These are phyloP conservation scores for Xanthoceras sorbifolium DNA, from an alignment of 345 rosid genomes.

Conservation along the genomic window DNA sequence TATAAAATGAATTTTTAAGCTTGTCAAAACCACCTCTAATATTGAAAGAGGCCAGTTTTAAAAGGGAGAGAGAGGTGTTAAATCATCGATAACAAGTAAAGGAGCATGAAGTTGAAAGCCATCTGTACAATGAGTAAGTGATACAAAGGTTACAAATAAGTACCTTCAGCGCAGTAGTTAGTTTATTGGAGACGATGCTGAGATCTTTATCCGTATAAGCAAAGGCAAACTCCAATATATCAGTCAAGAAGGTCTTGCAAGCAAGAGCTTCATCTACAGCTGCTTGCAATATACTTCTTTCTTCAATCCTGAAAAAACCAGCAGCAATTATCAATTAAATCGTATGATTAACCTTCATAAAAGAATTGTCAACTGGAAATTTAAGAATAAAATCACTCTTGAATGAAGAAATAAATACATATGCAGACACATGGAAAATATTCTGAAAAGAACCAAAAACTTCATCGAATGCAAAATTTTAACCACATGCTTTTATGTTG, in stretches of 20 bases:
- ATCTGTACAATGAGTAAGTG: not conserved
- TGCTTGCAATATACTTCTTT: slow-evolving; percentile 40
- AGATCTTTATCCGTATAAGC: slow-evolving; percentile 44
- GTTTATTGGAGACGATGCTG: slow-evolving; percentile 33
- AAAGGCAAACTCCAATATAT: slow-evolving; percentile 42
- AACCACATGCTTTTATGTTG: not conserved
- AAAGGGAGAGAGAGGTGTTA: not conserved
- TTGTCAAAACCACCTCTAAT: slow-evolving; percentile 9
- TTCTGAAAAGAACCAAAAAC: not conserved
- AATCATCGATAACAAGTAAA: not conserved
- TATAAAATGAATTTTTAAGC: not conserved
- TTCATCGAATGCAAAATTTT: not conserved
- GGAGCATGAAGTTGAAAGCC: slow-evolving; percentile 3
- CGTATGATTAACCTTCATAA: not conserved
- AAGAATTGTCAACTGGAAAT: not conserved
- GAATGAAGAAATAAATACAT: not conserved
- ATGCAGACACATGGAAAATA: not conserved
- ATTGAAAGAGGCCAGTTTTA: not conserved
- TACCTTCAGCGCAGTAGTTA: slow-evolving; percentile 64
- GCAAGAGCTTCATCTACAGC: slow-evolving; percentile 49
- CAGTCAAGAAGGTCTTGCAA: slow-evolving; percentile 44
- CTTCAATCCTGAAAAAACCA: slow-evolving; percentile 54
- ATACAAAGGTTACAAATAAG: not conserved
- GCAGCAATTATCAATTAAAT: slow-evolving; percentile 8
- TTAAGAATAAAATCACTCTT: not conserved